Evolutionary conservation across 2,329 filamentous ascomycete species (phyloP), one percentile per base, ranked within the genome.

Genomic region (Phyllachora maydis): DNA sequence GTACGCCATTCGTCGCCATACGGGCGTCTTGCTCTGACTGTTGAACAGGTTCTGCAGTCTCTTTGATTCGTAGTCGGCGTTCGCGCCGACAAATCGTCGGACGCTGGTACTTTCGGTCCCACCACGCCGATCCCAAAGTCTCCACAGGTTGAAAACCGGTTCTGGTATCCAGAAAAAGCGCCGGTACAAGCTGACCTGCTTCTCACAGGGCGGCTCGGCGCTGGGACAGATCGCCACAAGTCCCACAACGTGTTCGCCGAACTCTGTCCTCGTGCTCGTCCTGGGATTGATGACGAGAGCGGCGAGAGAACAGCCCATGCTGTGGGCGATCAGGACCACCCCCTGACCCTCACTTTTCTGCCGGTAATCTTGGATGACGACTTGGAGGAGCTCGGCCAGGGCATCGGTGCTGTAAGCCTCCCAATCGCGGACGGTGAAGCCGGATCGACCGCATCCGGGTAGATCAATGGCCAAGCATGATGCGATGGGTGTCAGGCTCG

Each of bases 401-500:
- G 76, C 69, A 19, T 81, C 65, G 1, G 72, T 67, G 0, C 66
- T 72, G 43, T 95, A 98, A 6, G 85, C 81, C 20, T 67, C 59
- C 70, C 77, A 83, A 12, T 59, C 46, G 10, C 54, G 65, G 11
- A 75, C 73, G 10, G 61, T 53, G 45, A 85, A 91, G 6, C 60
- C 52, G 3, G 85, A 93, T 12, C 72, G 54, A 15, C 88, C 88
- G 37, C 83, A 91, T 18, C 88, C 88, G 1, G 88, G 85, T 4
- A 93, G 57, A 42, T 98, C 88, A 31, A 95, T 69, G 4, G 81
- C 77, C 18, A 91, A 59, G 42, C 83, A 91, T 22, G 82, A 73
- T 8, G 77, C 81, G 23, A 82, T 55, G 40, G 90, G 81, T 23
- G 76, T 65, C 22, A 98, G 57, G 43, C 78, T 88, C 11, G 68